A percentile compares a stretch with the other conserved stretches of the same genome.
These are phyloP conservation scores for Schwanniomyces yamadae DNA, from an alignment of 805 yeast species.

Conservation along the genomic window DNA sequence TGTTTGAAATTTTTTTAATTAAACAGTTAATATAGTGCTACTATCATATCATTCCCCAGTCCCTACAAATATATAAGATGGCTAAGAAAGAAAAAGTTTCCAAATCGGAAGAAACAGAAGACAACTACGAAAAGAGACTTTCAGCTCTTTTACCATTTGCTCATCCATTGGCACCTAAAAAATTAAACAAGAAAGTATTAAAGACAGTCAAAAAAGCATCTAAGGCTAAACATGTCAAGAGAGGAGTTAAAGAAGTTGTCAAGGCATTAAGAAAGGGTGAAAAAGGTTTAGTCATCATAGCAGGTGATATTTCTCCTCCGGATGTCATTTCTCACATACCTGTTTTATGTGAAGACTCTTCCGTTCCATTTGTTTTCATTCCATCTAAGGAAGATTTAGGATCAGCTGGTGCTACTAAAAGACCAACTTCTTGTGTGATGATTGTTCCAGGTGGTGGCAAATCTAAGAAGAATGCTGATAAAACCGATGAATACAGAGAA, in stretches of 20 bases:
- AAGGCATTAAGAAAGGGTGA: constrained; percentile 97
- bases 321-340: constrained; percentile 98
- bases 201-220: constrained; percentile 97
- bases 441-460: constrained; percentile 93
- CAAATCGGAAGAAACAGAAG: constrained; percentile 49
- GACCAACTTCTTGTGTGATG: constrained; percentile 98
- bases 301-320: constrained; percentile 97
- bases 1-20: constrained; percentile 9
- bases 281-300: constrained; percentile 92
- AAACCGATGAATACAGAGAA: constrained; percentile 85
- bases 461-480: constrained; percentile 69
- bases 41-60: no score
- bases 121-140: constrained; percentile 89
- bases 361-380: constrained; percentile 88
- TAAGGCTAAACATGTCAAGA: constrained; percentile 94
- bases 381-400: constrained; percentile 99
- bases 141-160: constrained; percentile 93
- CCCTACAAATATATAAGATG: no score
- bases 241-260: constrained; percentile 99
- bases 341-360: constrained; percentile 90
- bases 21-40: no score
- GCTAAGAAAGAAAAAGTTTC: constrained; percentile 48
- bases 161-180: constrained; percentile 91
- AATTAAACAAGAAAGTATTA: constrained; percentile 89
- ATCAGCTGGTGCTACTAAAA: constrained; percentile 97